Base-by-base conservation (phyloP, 2,329 filamentous ascomycete species). In the Pestalotiopsis fici region DNA sequence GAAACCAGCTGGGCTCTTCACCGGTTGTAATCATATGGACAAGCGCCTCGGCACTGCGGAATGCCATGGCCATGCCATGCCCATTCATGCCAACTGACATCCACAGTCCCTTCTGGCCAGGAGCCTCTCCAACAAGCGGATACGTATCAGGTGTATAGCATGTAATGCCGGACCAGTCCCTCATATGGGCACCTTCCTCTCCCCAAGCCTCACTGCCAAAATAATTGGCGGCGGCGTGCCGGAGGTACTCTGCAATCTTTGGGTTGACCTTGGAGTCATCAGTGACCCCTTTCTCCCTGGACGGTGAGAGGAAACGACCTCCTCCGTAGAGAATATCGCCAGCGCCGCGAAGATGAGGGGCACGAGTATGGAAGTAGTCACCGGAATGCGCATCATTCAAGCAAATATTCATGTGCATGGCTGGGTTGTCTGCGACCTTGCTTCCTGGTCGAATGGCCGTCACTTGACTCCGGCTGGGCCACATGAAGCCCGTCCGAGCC, bases 381-480 rank as follows among this genome's bases (percentile, higher is more conserved):
- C 78, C 80, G 50, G 74, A 80, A 15, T 71, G 69, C 5, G 72
- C 66, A 66, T 78, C 72, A 43, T 72, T 61, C 75, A 71, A 68
- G 67, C 71, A 72, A 61, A 18, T 67, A 67, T 69, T 73, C 54
- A 21, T 31, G 3, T 68, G 28, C 54, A 79, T 63, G 5, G 74
- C 68, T 55, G 69, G 69, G 37, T 70, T 60, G 2, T 64, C 64
- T 31, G 69, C 74, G 63, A 74, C 77, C 23, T 69, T 72, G 23
- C 25, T 69, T 2, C 77, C 78, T 0, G 79, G 77, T 27, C 76
- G 70, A 59, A 80, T 77, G 18, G 83, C 83, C 6, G 81, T 80
- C 60, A 85, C 77, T 70, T 87, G 84, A 0, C 83, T 84, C 3
- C 84, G 75, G 15, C 83, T 65, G 0, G 85, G 84, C 11, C 84